Percentiles rank a stretch among this genome's conserved stretches.
Evolutionary conservation across 2,329 filamentous ascomycete species (phyloP).

Genomic region (Ambrosiella xylebori): DNA sequence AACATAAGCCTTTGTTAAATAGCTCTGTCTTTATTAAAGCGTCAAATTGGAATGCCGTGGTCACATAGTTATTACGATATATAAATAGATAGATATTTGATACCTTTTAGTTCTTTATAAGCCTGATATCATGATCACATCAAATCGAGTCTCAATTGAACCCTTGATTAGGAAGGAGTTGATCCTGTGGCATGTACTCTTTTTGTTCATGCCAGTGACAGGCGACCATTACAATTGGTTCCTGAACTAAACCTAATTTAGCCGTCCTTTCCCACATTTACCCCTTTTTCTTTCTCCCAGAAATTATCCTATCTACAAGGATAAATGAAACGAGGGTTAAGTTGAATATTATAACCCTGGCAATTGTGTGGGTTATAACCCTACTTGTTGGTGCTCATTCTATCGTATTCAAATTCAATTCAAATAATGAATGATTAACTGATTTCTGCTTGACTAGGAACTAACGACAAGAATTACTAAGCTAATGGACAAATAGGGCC

Average conservation of each 20-base stretch:
- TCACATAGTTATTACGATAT: too few species aligned
- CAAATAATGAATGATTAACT: too few species aligned
- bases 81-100: too few species aligned
- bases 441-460: too few species aligned
- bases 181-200: neutral
- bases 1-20: too few species aligned
- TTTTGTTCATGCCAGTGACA: neutral
- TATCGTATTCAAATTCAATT: too few species aligned
- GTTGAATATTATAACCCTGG: neutral
- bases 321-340: neutral
- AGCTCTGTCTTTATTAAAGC: too few species aligned
- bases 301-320: neutral
- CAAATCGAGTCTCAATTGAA: neutral
- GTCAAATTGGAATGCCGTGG: too few species aligned
- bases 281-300: neutral
- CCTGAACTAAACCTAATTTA: slow-evolving; percentile 1
- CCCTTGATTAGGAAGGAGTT: neutral
- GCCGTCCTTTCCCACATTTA: neutral
- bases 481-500: too few species aligned
- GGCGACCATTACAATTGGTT: neutral
- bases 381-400: neutral
- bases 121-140: too few species aligned
- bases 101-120: too few species aligned
- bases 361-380: neutral
- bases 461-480: too few species aligned